Base-by-base conservation (phyloP, 2,329 filamentous ascomycete species). In the Helicocarpus griseus region DNA sequence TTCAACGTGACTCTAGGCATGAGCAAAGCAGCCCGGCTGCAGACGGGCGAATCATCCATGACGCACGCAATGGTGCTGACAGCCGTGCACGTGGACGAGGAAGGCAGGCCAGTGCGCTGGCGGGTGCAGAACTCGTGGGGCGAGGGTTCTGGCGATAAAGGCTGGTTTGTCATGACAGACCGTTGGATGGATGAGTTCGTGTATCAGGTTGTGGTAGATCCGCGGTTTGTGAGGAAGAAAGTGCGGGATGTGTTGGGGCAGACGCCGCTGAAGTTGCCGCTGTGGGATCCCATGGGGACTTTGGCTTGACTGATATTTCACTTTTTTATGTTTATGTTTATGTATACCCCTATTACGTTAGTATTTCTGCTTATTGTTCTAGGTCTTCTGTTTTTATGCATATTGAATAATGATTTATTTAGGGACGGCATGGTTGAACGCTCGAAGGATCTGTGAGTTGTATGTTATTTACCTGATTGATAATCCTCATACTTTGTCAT, bases 41-140 rank as follows among this genome's bases (percentile, higher is more conserved):
- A 79, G 60, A 84, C 83, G 0, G 82, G 86, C 9, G 89, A 94
- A 70, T 85, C 80, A 50, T 77, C 80, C 48, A 94, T 95, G 89
- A 95, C 89, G 1, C 89, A 95, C 62, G 89, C 89, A 4, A 95
- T 95, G 89, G 87, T 94, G 0, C 69, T 95, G 55, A 95, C 88
- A 2, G 89, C 81, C 0, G 89, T 95, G 43, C 89, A 95, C 63
- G 66, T 94, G 2, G 43, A 22, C 11, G 83, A 86, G 26, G 70
- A 80, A 53, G 82, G 80, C 1, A 78, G 81, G 67, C 76, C 81
- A 2, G 79, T 89, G 1, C 74, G 89, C 41, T 95, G 89, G 89
- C 75, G 88, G 50, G 87, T 95, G 5, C 85, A 95, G 76, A 95
- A 95, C 65, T 86, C 81, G 51, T 95, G 89, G 89, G 87, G 86